A percentile compares a stretch with the other conserved stretches of the same genome.
These are phyloP conservation scores for Setaria viridis DNA, from an alignment of 202 grass and related monocot genomes.

Conservation along the genomic window DNA sequence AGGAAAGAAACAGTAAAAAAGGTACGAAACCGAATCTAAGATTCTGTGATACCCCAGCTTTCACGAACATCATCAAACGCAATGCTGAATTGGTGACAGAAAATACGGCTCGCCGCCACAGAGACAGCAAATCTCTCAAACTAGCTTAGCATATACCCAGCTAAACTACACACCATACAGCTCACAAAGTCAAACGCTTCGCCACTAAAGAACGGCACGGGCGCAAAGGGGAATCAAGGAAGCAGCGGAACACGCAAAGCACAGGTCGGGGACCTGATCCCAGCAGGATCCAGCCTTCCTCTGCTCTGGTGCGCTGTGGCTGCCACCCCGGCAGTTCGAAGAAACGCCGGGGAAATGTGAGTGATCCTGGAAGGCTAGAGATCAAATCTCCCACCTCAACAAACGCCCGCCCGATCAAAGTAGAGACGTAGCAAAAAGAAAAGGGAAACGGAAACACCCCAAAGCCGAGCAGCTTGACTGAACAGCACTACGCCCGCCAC, in stretches of 20 bases:
- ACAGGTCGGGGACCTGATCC: background rate
- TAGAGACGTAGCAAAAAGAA: background rate
- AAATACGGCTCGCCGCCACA: background rate
- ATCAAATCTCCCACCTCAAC: constrained; percentile 25
- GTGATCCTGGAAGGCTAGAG: background rate
- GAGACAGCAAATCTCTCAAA: constrained; percentile 17
- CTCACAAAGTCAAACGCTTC: constrained; percentile 33
- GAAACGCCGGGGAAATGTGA: constrained; percentile 39
- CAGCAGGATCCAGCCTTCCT: constrained; percentile 16
- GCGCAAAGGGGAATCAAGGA: background rate
- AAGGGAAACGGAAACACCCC: too few species aligned
- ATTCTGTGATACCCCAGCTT: constrained; percentile 10
- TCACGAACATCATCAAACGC: constrained; percentile 22
- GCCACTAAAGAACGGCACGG: constrained; percentile 1
- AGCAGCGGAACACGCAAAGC: constrained; percentile 24
- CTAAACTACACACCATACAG: constrained; percentile 2
- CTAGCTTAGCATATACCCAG: background rate
- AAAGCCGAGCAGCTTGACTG: background rate
- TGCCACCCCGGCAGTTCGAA: constrained; percentile 27
- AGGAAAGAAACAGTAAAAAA: constrained; percentile 27
- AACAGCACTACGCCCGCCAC: background rate
- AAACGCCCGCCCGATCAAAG: constrained; percentile 22
- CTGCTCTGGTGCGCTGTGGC: background rate
- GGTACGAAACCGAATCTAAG: constrained; percentile 38
- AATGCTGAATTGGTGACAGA: background rate